Evolutionary conservation across 2,329 filamentous ascomycete species (phyloP).

Genomic region (Sphaerulina vaccinii): DNA sequence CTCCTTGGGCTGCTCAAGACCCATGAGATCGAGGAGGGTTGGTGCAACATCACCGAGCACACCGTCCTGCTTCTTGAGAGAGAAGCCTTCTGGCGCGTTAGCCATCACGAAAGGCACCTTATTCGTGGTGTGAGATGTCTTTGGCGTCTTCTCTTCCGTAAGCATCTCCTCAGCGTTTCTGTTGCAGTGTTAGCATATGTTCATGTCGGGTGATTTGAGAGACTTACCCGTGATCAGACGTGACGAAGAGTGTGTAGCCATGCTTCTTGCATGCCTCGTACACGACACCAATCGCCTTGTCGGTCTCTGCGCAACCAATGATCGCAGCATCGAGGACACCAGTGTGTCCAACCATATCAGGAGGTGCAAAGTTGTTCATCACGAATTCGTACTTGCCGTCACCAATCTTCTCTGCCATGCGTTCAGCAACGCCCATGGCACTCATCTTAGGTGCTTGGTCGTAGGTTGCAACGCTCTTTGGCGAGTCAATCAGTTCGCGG

Average conservation of each 20-base stretch:
- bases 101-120: slow-evolving; percentile 98
- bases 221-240: slow-evolving; percentile 71
- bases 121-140: slow-evolving; percentile 97
- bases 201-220: background rate
- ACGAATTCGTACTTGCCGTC: slow-evolving; percentile 90
- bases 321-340: slow-evolving; percentile 95
- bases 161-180: slow-evolving; percentile 98
- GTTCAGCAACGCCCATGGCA: slow-evolving; percentile 82
- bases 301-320: slow-evolving; percentile 78
- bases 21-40: slow-evolving; percentile 89
- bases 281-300: slow-evolving; percentile 89
- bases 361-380: slow-evolving; percentile 99
- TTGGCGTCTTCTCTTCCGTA: slow-evolving; percentile 89
- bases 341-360: slow-evolving; percentile 99
- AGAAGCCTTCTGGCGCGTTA: slow-evolving; percentile 88
- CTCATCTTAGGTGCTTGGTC: slow-evolving; percentile 96
- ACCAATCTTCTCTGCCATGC: slow-evolving; percentile 80
- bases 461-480: slow-evolving; percentile 86
- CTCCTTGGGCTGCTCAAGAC: slow-evolving; percentile 81
- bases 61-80: slow-evolving; percentile 76
- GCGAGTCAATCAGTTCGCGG: slow-evolving; percentile 90
- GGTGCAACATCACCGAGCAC: slow-evolving; percentile 97
- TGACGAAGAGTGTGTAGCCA: slow-evolving; percentile 92
- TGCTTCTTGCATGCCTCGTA: slow-evolving; percentile 92
- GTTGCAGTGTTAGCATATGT: slow-evolving; percentile 29